Base-by-base conservation (phyloP, 2,329 filamentous ascomycete genomes). In the Elsinoe ampelina region DNA sequence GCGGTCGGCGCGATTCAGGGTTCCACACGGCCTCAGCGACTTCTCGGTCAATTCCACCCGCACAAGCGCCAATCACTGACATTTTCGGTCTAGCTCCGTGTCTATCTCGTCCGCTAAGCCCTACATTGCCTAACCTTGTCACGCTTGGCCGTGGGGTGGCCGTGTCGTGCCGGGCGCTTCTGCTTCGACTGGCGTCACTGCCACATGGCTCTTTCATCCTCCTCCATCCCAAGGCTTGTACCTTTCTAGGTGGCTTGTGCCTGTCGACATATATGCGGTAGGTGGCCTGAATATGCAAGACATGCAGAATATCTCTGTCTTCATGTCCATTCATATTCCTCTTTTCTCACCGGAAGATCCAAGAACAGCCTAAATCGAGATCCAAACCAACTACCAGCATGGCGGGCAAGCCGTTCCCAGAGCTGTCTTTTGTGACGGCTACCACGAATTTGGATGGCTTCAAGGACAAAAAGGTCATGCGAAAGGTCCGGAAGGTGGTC, bases 401-500 rank as follows among this genome's bases (percentile, higher is more conserved):
- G 48, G 48, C 48, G 13, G 34, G 26, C 48, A 52, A 52, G 26
- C 32, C 48, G 5, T 8, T 15, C n/a, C 22, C 11, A 26, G 15
- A 36, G 41, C 61, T 63, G 19, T 62, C 60, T 32, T 67, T 64
- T 60, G 62, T 67, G 47, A 62, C 64, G 20, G 61, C 66, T 17
- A 30, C 26, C 26, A 62, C 62, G 19, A 59, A 66, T 32, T 65
- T 65, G 3, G 61, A 57, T 15, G 57, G 68, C 51, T 61, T 66
- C 41, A 65, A 62, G 45, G 63, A 68, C 51, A 63, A 60, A 34
- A 58, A 54, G 2, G 61, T 63, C 17, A 64, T 68, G 63, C 61
- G 61, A 34, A 61, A 64, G 54, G 65, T 65, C 42, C 65, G 67
- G 3, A 61, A 62, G 39, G 63, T 66, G 56, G 67, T 69, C 22